Percentiles rank a stretch among this genome's conserved stretches.
These are phyloP conservation scores for Microthlaspi erraticum DNA, from an alignment of 345 rosid genomes.

Conservation along the genomic window DNA sequence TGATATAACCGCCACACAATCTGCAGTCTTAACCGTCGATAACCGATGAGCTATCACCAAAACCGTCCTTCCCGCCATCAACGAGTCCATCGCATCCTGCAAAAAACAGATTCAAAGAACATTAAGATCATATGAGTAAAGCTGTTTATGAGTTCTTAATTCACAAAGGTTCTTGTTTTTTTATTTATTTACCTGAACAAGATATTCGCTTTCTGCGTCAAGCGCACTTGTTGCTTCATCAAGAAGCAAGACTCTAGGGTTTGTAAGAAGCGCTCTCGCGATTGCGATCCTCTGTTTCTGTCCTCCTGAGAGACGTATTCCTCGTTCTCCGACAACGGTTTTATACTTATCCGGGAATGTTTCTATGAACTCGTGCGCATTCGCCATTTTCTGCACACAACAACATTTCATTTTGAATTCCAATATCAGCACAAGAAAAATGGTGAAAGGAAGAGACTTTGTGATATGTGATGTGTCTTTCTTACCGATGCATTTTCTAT, in stretches of 20 bases:
- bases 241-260: conserved; percentile 78
- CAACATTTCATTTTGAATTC: not conserved
- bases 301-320: conserved; percentile 92
- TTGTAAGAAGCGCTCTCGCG: conserved; percentile 88
- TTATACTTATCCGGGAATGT: conserved; percentile 79
- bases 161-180: not conserved
- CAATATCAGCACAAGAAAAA: not conserved
- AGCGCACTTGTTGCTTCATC: conserved; percentile 99
- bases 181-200: conserved; percentile 70
- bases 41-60: conserved; percentile 94
- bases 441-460: conserved; percentile 5
- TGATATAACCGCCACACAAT: conserved; percentile 83
- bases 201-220: conserved; percentile 94
- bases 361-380: conserved; percentile 86
- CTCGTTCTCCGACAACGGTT: conserved; percentile 88
- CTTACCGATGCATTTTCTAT: conserved; percentile 80
- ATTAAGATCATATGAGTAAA: too few species aligned
- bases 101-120: conserved; percentile 5
- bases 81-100: conserved; percentile 96
- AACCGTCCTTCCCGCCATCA: conserved; percentile 93
- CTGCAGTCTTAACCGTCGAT: conserved; percentile 86
- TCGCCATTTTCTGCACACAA: conserved; percentile 81
- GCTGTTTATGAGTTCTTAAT: not conserved
- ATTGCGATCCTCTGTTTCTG: conserved; percentile 94
- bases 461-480: conserved; percentile 5